phyloP scores from a whole-genome alignment of 2,329 filamentous ascomycete genomes.

The Fonsecaea monophora region DNA sequence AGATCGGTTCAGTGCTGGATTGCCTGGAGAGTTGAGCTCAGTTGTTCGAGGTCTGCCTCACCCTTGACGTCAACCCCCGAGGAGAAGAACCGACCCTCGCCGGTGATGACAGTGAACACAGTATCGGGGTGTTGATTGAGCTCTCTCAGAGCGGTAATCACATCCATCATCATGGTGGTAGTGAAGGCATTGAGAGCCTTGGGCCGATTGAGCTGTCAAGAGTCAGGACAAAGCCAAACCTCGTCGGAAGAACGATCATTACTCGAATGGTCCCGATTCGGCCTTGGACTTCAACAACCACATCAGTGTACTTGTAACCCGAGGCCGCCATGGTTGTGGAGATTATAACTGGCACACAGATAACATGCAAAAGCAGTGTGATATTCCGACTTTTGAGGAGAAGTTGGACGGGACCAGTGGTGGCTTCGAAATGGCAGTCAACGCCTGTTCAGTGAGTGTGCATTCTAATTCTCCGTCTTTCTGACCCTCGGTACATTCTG shows the following conservation, averaged over 20 bases:
- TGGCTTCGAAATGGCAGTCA: no score
- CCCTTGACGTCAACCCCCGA: constrained; percentile 77
- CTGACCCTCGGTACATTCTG: no score
- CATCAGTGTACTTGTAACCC: not conserved
- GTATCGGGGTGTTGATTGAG: constrained; percentile 56
- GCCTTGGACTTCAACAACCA: not conserved
- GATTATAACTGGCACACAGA: no score
- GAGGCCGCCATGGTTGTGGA: not conserved
- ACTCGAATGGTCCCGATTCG: not conserved
- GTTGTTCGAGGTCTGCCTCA: not conserved
- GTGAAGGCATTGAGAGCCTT: constrained; percentile 57
- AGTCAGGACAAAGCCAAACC: not conserved
- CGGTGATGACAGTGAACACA: constrained; percentile 58
- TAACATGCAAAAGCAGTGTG: no score
- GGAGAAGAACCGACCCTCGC: constrained; percentile 71
- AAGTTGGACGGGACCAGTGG: no score
- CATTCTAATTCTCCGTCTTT: no score
- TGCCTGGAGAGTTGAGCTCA: no score
- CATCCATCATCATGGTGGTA: constrained; percentile 52
- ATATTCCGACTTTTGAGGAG: no score
- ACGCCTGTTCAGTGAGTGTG: no score
- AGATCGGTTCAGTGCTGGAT: no score
- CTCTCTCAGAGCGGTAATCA: constrained; percentile 52
- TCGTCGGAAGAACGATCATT: not conserved
- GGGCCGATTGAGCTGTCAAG: constrained; percentile 49